Percentiles rank a stretch among this genome's conserved stretches.
Conservation (phyloP, 768 basidiomycete species). For the Sistotremastrum suecicum region DNA sequence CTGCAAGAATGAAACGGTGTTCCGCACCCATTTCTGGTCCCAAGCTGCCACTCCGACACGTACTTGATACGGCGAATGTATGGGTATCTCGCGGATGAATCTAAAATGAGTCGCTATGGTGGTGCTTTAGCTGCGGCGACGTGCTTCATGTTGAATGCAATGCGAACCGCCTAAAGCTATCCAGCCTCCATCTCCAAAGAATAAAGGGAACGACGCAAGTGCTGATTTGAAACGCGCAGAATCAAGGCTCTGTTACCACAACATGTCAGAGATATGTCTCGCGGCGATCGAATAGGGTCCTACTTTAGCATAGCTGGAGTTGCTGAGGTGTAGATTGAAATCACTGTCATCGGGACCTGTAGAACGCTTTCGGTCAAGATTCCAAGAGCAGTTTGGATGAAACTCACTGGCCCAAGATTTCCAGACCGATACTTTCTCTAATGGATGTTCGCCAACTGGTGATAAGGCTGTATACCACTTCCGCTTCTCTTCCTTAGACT, state of each 20-base stretch:
- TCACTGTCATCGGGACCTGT: conserved; percentile 59
- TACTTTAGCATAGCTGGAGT: conserved; percentile 70
- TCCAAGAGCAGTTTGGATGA: not conserved
- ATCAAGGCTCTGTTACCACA: conserved; percentile 17
- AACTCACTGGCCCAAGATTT: conserved; percentile 43
- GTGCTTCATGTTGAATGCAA: conserved; percentile 26
- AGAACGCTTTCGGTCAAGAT: not conserved
- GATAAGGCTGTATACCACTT: conserved; percentile 33
- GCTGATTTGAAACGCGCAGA: conserved; percentile 29
- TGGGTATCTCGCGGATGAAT: conserved; percentile 59
- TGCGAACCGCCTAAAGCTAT: conserved; percentile 35
- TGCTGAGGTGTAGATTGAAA: conserved; percentile 63
- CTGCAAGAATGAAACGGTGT: not conserved
- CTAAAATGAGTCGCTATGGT: conserved; percentile 45
- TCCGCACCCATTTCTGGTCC: conserved; percentile 68
- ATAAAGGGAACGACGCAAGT: conserved; percentile 37
- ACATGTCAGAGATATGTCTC: not conserved
- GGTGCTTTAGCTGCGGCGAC: not conserved
- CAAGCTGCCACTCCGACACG: conserved; percentile 41
- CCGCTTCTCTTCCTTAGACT: conserved; percentile 17
- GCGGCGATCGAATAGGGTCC: conserved; percentile 2
- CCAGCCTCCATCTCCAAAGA: conserved; percentile 46
- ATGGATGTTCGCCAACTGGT: conserved; percentile 44
- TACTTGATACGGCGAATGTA: conserved; percentile 47
- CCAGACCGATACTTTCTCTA: conserved; percentile 27